Evolutionary conservation across 2,329 filamentous ascomycete species (phyloP), one percentile per base, ranked within the genome.

Genomic region (Ophiosphaerella narmari): DNA sequence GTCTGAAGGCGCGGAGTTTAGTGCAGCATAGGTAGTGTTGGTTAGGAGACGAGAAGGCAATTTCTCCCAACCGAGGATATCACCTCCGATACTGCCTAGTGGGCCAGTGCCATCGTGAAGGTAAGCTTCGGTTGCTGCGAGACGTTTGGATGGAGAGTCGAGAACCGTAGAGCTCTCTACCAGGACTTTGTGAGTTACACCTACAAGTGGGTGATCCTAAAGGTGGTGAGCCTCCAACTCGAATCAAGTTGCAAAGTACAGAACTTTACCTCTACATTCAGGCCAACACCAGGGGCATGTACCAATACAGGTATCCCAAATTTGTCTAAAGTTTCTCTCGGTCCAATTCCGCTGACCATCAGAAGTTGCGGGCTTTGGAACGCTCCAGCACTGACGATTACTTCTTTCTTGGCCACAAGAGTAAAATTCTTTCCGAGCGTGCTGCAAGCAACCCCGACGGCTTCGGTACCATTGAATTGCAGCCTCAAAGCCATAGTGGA

Each of bases 401-500:
- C 45, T 37, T 60, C 62, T 24, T 54, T 59, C 7, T 32, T 59
- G 5, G 65, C 66, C 16, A 39, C 52, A n/a, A 65, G 35, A 21
- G 29, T 45, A 23, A 44, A 59, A 4, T 23, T 29, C 16, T 48
- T 54, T 3, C 57, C 57, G 3, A 18, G 24, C 16, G 52, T 54
- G 37, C 47, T 54, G 39, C 43, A 49, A 4, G 29, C n/a, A 5
- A 60, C 50, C 12, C 57, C 55, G 13, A 43, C 29, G n/a, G 59
- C 59, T 31, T 58, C 44, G 11, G 38, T 45, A 13, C 46, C 49
- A 13, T 61, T 35, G 29, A 67, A 64, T 2, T 61, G 6, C 9
- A 65, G 41, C 42, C 56, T 57, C 32, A 43, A 48, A 0, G 90
- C 85, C 4, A 91, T 76, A 16, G 88, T 88, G 0, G 88, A 86